These are phyloP conservation scores for Cerioporus squamosus DNA, from an alignment of 1,284 basidiomycete species.

Conservation along the genomic window DNA sequence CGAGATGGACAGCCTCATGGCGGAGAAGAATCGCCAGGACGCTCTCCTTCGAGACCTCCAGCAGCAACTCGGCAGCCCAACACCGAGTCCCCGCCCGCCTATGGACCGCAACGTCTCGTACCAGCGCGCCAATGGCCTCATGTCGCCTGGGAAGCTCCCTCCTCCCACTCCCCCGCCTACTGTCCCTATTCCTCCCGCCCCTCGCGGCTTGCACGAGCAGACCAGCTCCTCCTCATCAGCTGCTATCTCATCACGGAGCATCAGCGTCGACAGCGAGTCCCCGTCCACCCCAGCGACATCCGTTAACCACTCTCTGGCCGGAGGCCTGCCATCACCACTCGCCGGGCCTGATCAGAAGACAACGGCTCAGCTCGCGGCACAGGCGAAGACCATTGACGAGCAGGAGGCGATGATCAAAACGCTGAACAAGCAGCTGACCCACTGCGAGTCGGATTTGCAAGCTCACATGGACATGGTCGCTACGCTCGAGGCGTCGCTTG, in stretches of 20 bases:
- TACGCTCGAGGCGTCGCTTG: constrained; percentile 81
- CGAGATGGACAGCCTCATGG: constrained; percentile 76
- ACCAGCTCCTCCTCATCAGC: constrained; percentile 47
- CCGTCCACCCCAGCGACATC: constrained; percentile 63
- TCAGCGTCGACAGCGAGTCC: constrained; percentile 64
- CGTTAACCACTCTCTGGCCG: constrained; percentile 46
- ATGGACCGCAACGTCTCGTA: constrained; percentile 60
- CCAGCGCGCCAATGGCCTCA: constrained; percentile 57
- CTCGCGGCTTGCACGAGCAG: constrained; percentile 51
- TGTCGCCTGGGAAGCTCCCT: constrained; percentile 77
- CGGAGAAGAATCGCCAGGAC: constrained; percentile 75
- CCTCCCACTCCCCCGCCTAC: constrained; percentile 89
- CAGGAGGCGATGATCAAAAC: constrained; percentile 91
- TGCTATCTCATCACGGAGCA: constrained; percentile 55
- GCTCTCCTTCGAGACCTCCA: constrained; percentile 74
- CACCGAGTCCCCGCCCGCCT: constrained; percentile 43
- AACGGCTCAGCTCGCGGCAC: constrained; percentile 67
- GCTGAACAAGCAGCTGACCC: constrained; percentile 88
- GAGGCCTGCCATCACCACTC: constrained; percentile 35
- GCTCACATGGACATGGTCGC: constrained; percentile 90
- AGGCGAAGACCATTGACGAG: constrained; percentile 78
- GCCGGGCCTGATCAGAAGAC: constrained; percentile 55
- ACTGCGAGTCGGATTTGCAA: constrained; percentile 90
- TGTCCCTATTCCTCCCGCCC: constrained; percentile 85
- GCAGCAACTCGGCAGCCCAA: constrained; percentile 68